Evolutionary conservation across 1,139 yeast species (phyloP).

Genomic region (Taphrina deformans): DNA sequence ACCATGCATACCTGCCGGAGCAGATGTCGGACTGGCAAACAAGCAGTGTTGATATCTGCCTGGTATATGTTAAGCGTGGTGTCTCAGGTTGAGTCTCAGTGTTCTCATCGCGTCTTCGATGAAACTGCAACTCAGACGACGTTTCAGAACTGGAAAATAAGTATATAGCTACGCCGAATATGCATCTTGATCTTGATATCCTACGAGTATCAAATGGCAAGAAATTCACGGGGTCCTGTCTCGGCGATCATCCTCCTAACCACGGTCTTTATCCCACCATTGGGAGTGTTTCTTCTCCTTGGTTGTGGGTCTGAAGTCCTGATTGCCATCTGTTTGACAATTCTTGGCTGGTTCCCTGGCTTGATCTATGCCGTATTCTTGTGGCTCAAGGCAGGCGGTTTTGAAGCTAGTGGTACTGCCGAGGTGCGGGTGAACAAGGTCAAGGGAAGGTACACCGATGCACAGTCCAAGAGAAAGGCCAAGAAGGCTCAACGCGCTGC

Average conservation of each 20-base stretch:
- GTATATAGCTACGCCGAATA: neutral
- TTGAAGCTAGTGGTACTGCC: neutral
- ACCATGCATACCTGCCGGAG: slow-evolving; percentile 1
- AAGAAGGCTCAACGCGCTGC: neutral
- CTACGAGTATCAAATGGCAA: neutral
- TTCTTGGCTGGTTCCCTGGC: slow-evolving; percentile 40
- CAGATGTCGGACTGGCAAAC: slow-evolving; percentile 12
- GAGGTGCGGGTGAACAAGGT: slow-evolving; percentile 6
- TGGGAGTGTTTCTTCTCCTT: slow-evolving; percentile 38
- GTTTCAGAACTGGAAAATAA: neutral
- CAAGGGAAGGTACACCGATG: neutral
- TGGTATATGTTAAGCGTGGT: neutral
- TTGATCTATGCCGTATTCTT: slow-evolving; percentile 34
- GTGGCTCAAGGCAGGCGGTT: slow-evolving; percentile 23
- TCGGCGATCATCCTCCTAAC: slow-evolving; percentile 21
- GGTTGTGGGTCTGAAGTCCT: slow-evolving; percentile 40
- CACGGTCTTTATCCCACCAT: slow-evolving; percentile 36
- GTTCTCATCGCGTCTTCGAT: neutral
- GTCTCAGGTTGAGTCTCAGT: neutral
- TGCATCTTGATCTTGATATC: neutral
- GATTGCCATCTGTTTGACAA: slow-evolving; percentile 37
- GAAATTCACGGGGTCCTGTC: neutral
- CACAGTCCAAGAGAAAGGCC: neutral
- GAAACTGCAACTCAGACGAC: neutral
- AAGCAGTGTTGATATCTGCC: neutral